These are phyloP conservation scores for Boletus insuetus DNA, from an alignment of 768 basidiomycete species.

Conservation along the genomic window DNA sequence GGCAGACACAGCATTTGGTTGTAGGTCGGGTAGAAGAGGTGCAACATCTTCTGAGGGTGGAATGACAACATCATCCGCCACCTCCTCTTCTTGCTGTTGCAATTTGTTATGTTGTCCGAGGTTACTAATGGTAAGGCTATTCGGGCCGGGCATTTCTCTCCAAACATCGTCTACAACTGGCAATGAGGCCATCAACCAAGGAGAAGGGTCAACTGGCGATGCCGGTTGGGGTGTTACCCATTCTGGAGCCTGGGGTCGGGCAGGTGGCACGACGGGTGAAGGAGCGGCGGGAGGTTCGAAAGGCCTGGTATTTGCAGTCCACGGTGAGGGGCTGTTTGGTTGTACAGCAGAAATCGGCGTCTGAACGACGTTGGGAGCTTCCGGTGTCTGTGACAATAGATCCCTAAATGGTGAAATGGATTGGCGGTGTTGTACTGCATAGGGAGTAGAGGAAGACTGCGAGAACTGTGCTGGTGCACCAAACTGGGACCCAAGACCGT, in stretches of 20 bases:
- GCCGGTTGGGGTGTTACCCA: slow-evolving; percentile 35
- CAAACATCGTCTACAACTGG: slow-evolving; percentile 46
- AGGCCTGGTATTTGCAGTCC: slow-evolving; percentile 19
- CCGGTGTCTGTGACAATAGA: slow-evolving; percentile 14
- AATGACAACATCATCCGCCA: slow-evolving; percentile 14
- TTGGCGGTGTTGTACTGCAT: slow-evolving; percentile 18
- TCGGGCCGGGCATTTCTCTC: slow-evolving; percentile 41
- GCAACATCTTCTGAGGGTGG: slow-evolving; percentile 15
- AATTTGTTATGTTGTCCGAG: slow-evolving; percentile 59
- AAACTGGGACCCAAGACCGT: slow-evolving; percentile 24
- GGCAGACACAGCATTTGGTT: slow-evolving; percentile 7
- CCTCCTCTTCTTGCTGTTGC: slow-evolving; percentile 38
- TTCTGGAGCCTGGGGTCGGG: slow-evolving; percentile 30
- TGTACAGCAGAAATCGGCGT: slow-evolving; percentile 23
- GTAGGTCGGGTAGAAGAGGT: slow-evolving; percentile 14
- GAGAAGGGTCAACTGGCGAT: slow-evolving; percentile 42
- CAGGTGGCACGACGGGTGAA: slow-evolving; percentile 22
- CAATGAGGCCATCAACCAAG: slow-evolving; percentile 54
- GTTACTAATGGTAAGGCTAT: slow-evolving; percentile 56
- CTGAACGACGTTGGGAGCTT: slow-evolving; percentile 18
- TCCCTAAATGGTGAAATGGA: slow-evolving; percentile 25
- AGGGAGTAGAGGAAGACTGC: slow-evolving; percentile 22
- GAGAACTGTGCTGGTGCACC: slow-evolving; percentile 15
- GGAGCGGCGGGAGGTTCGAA: slow-evolving; percentile 17
- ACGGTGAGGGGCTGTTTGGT: slow-evolving; percentile 21